Percentiles rank a stretch among this genome's conserved stretches.
Conservation (phyloP, 768 basidiomycete species). For the Rhodosporidiobolus odoratus region DNA sequence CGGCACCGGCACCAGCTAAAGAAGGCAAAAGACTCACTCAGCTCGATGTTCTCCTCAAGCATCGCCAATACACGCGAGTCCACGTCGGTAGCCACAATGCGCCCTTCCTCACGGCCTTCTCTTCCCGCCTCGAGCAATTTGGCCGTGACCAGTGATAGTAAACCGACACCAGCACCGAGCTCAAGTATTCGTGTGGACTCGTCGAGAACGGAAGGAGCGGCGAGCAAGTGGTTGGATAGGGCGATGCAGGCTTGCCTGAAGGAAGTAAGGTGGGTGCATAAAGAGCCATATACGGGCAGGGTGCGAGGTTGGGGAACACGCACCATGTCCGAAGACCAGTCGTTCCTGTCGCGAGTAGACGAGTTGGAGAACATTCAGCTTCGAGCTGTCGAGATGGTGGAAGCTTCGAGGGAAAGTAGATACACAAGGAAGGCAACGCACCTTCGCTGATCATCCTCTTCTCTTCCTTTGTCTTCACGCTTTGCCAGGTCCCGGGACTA, state of each 20-base stretch:
- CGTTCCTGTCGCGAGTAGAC: not conserved
- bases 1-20: not conserved
- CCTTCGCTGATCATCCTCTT: slow-evolving; percentile 31
- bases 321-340: slow-evolving; percentile 31
- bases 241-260: slow-evolving; percentile 38
- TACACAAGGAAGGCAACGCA: not conserved
- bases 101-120: not conserved
- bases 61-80: slow-evolving; percentile 23
- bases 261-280: not conserved
- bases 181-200: slow-evolving; percentile 7
- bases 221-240: slow-evolving; percentile 33
- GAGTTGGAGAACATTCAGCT: not conserved
- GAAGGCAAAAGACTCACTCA: not conserved
- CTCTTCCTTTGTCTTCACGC: slow-evolving; percentile 26
- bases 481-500: not conserved
- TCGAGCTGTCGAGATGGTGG: no score
- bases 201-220: not conserved
- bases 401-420: no score
- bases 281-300: no score
- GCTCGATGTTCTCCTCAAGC: slow-evolving; percentile 14
- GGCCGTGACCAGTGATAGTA: slow-evolving; percentile 25
- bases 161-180: slow-evolving; percentile 31
- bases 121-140: not conserved
- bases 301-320: not conserved
- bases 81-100: slow-evolving; percentile 26